These are phyloP conservation scores for Penicillium sp. DNA, from an alignment of 2,329 filamentous ascomycete species.

Conservation along the genomic window DNA sequence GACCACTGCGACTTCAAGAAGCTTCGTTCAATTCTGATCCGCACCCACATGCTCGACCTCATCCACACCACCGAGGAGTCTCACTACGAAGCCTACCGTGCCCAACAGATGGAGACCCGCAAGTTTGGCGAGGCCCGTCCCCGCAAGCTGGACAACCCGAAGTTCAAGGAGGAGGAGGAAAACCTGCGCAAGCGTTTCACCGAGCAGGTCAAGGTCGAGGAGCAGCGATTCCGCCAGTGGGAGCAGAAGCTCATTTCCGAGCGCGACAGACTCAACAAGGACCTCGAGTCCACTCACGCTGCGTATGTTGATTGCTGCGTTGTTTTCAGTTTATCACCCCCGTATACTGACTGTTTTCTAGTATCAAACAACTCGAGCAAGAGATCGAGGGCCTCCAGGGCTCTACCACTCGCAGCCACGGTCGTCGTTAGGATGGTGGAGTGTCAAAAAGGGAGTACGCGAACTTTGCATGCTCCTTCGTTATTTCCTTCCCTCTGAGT, in stretches of 20 bases:
- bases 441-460: slow-evolving; percentile 26
- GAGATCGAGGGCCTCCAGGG: slow-evolving; percentile 94
- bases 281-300: slow-evolving; percentile 95
- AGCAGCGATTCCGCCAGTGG: slow-evolving; percentile 98
- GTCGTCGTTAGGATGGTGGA: slow-evolving; percentile 65
- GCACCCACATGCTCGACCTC: slow-evolving; percentile 98
- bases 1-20: slow-evolving; percentile 99
- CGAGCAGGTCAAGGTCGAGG: slow-evolving; percentile 99
- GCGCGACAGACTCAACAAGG: slow-evolving; percentile 99
- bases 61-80: slow-evolving; percentile 99
- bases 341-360: slow-evolving; percentile 29
- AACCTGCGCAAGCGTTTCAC: slow-evolving; percentile 97
- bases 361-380: slow-evolving; percentile 60
- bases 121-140: slow-evolving; percentile 98
- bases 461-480: slow-evolving; percentile 26
- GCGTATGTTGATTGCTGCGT: slow-evolving; percentile 43
- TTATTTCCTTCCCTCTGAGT: slow-evolving; percentile 35
- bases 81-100: slow-evolving; percentile 98
- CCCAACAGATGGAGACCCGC: slow-evolving; percentile 98
- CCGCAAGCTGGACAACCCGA: slow-evolving; percentile 98
- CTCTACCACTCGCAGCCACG: slow-evolving; percentile 82
- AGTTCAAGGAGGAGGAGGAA: slow-evolving; percentile 99
- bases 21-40: slow-evolving; percentile 95
- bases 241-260: slow-evolving; percentile 99
- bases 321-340: not conserved